Evolutionary conservation across 192 early-diverging fungal species (phyloP).

Genomic region (Backusella luteola): DNA sequence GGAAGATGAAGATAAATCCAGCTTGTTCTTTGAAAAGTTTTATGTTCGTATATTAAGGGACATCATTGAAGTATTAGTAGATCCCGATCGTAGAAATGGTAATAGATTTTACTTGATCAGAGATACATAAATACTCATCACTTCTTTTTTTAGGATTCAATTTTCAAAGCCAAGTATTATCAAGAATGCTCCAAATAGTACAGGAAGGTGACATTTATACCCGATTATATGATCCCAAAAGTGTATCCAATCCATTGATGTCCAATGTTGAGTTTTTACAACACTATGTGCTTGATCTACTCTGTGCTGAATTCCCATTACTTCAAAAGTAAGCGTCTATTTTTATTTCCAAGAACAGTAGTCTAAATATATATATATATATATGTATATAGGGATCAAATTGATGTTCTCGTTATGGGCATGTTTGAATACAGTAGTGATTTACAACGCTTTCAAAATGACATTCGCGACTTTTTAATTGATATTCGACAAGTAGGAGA

Average conservation of each 20-base stretch:
- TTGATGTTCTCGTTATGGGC: slow-evolving; percentile 26
- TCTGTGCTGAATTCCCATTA: slow-evolving; percentile 21
- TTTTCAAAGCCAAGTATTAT: slow-evolving; percentile 27
- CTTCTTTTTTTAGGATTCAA: slow-evolving; percentile 12
- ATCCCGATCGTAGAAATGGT: slow-evolving; percentile 25
- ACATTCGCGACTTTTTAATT: slow-evolving; percentile 24
- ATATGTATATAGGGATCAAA: slow-evolving; percentile 19
- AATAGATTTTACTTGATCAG: neutral
- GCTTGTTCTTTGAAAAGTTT: slow-evolving; percentile 15
- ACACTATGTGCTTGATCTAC: slow-evolving; percentile 14
- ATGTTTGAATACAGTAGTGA: slow-evolving; percentile 33
- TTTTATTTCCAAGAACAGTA: neutral
- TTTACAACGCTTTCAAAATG: slow-evolving; percentile 12
- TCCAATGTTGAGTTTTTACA: slow-evolving; percentile 32
- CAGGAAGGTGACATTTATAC: slow-evolving; percentile 35
- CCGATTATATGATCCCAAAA: slow-evolving; percentile 25
- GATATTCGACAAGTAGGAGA: slow-evolving; percentile 27
- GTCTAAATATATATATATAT: neutral
- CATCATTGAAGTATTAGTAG: slow-evolving; percentile 11
- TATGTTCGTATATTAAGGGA: slow-evolving; percentile 23
- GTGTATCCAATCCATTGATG: slow-evolving; percentile 31
- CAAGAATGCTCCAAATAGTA: slow-evolving; percentile 27
- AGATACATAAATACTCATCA: no score
- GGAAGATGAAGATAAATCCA: slow-evolving; percentile 28
- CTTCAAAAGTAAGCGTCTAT: neutral